Evolutionary conservation across 2,329 filamentous ascomycete genomes (phyloP), one percentile per base, ranked within the genome.

Genomic region (Fusarium hainanense): DNA sequence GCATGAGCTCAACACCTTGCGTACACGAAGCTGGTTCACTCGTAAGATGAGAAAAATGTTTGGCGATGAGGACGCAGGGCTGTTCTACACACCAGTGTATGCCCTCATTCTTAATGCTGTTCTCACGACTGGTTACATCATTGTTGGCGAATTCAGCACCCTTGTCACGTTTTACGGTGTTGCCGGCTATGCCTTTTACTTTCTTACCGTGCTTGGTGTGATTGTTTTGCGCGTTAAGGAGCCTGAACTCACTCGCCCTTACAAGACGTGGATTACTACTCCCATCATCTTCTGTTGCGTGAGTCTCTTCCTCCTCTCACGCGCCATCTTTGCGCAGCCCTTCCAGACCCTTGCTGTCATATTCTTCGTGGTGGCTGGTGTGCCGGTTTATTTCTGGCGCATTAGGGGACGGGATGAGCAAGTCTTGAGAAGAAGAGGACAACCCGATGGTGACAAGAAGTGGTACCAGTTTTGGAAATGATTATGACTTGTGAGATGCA

Each of bases 241-340:
- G 79, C 96, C 96, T 6, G 85, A 90, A 67, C 86, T 99, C 47
- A 94, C 98, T 79, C 84, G 96, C 27, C 95, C 96, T 1, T 99
- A 99, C 81, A 91, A 90, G 78, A 97, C 94, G 5, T 99, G 95
- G 96, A 97, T 99, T 76, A 92, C 91, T 1, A 99, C 96, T 4
- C 96, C 96, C 13, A 95, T 99, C 70, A 95, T 98, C 59, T 99
- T 99, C 79, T 99, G 96, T 86, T 99, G 96, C 77, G 96, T 99
- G 41, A 97, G 93, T 78, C 80, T 99, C 70, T 99, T 99, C 77
- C 80, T 99, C 70, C 87, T 99, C 43, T 94, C 90, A 76, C 86
- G 96, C 52, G 94, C 94, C 6, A 90, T 98, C 16, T 96, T 99
- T 77, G 92, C 94, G 32, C 91, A 97, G 80, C 96, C 96, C 7